Evolutionary conservation across 1,139 yeast species (phyloP), one percentile per base, ranked within the genome.

Genomic region (Tardiomyces blankii): DNA sequence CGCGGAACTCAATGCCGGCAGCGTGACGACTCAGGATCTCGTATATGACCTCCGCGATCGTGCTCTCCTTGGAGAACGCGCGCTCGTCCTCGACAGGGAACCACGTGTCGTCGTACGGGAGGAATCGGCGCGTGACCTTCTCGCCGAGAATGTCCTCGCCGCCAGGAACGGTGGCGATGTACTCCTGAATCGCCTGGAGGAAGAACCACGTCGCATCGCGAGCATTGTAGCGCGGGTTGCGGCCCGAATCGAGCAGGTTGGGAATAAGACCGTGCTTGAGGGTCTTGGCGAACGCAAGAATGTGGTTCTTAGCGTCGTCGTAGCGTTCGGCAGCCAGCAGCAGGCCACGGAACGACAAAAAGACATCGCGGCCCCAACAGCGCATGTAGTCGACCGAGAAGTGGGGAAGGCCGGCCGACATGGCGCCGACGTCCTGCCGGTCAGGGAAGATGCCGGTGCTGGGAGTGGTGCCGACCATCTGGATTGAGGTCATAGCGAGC

Each of bases 291-390:
- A 88, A 91, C 5, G 83, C 86, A 45, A 89, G 66, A 50, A 91
- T 86, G 60, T 91, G 97, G 42, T 68, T 65, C 56, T 73, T 80
- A 1, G 97, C 97, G 48, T 82, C 91, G 2, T 82, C 85, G 57
- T 62, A 77, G 48, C 97, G 72, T 14, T 83, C 93, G 0, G 96
- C 75, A 1, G 83, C 81, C 39, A 89, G 66, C 50, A 88, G 67
- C 43, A 89, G 70, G 0, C 98, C 98, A 52, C 96, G 72, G 47
- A 84, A 72, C 0, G 96, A 76, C 47, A 91, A 82, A 60, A 91
- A 91, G 1, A 88, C 95, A 66, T 91, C 98, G 60, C 98, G 75
- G 28, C 98, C 98, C 98, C 98, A 91, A 62, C 96, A 87, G 64
- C 98, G 75, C 95, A 89, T 88, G 63, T 85, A 88, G 54, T 82